Evolutionary conservation across 2,329 filamentous ascomycete genomes (phyloP).

Genomic region (Colletotrichum zoysiae): DNA sequence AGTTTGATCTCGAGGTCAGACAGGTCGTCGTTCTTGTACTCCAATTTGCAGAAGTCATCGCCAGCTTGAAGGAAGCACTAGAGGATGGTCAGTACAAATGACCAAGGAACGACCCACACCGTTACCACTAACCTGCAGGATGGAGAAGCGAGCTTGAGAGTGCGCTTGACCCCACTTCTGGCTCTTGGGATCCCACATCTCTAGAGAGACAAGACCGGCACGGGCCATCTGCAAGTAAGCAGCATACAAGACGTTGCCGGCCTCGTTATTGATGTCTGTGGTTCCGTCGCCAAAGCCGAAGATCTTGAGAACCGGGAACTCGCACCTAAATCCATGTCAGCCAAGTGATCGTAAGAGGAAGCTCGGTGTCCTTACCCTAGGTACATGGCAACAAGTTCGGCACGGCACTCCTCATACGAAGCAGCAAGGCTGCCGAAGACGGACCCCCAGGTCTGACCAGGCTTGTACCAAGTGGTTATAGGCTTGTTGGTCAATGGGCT

Average conservation of each 20-base stretch:
- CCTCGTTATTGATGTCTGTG: conserved; percentile 78
- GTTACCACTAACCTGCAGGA: conserved; percentile 67
- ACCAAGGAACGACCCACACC: neutral
- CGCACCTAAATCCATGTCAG: conserved; percentile 67
- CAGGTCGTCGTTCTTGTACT: conserved; percentile 78
- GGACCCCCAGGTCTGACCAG: conserved; percentile 93
- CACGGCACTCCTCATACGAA: conserved; percentile 94
- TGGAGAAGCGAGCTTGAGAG: conserved; percentile 91
- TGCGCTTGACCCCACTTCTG: conserved; percentile 94
- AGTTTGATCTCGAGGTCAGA: conserved; percentile 86
- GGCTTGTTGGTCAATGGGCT: conserved; percentile 84
- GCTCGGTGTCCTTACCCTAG: conserved; percentile 55
- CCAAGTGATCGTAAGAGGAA: too few relatives aligned
- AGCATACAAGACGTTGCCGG: conserved; percentile 88
- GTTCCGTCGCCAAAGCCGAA: conserved; percentile 90
- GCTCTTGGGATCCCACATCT: conserved; percentile 94
- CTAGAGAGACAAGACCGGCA: conserved; percentile 87
- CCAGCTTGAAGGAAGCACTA: conserved; percentile 85
- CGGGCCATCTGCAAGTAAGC: conserved; percentile 95
- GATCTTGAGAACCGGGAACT: conserved; percentile 88
- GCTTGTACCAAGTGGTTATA: conserved; percentile 90
- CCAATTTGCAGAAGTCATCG: conserved; percentile 87
- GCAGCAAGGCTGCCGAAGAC: conserved; percentile 91
- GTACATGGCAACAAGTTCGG: conserved; percentile 93
- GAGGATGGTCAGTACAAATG: conserved; percentile 9